Conservation (phyloP, 805 yeast species). For the Candida sithepensis region DNA sequence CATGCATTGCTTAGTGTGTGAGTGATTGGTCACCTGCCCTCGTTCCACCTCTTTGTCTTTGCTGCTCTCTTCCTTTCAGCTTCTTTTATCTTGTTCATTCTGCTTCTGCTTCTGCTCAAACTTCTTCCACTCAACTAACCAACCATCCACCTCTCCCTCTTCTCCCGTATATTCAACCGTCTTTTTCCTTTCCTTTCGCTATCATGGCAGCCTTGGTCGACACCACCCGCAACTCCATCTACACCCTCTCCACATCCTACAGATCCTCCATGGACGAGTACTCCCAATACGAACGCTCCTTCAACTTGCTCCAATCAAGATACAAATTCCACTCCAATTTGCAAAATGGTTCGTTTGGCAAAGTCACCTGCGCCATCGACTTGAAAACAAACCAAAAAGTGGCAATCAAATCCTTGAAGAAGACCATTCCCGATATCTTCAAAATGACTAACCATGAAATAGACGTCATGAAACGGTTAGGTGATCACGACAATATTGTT, state of each 20-base stretch:
- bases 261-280: slow-evolving; percentile 36
- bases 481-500: slow-evolving; percentile 53
- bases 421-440: slow-evolving; percentile 38
- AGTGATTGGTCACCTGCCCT: not conserved
- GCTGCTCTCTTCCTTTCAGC: not conserved
- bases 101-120: no score
- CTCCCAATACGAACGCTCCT: slow-evolving; percentile 37
- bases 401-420: slow-evolving; percentile 54
- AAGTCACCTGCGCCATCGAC: slow-evolving; percentile 52
- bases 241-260: slow-evolving; percentile 19
- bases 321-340: slow-evolving; percentile 43
- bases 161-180: not conserved
- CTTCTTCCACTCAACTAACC: not conserved
- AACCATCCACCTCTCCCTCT: not conserved
- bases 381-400: slow-evolving; percentile 32
- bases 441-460: slow-evolving; percentile 56
- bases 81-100: not conserved
- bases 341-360: slow-evolving; percentile 61
- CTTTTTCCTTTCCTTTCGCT: not conserved
- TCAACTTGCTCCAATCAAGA: slow-evolving; percentile 31
- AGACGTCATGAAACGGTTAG: slow-evolving; percentile 36
- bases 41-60: not conserved
- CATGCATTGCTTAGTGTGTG: no score
- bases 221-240: slow-evolving; percentile 14
- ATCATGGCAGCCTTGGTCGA: slow-evolving; percentile 1